Base-by-base conservation (phyloP, 805 yeast species). In the Starmerella davenportii region DNA sequence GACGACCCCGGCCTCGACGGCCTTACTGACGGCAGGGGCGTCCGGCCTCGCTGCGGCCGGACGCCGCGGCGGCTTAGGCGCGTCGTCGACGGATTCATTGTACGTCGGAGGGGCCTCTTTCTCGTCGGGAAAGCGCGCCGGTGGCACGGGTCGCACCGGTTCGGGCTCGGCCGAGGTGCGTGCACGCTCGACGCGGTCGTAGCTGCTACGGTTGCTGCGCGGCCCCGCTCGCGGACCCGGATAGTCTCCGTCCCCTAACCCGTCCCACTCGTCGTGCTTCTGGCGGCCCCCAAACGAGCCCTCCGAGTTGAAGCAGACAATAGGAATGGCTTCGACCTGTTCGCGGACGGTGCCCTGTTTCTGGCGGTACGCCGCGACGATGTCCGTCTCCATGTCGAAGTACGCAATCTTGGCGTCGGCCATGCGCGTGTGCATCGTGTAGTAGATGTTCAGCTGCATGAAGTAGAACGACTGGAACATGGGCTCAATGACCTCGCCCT, bases 401-500 rank as follows among this genome's bases (percentile, higher is more conserved):
- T 90, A 90, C 14, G 95, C 95, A 48, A 90, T 90, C 63, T 90
- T 84, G 79, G 87, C 75, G 55, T 81, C 93, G 61, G 87, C 94
- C 81, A 87, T 80, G 51, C 79, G 72, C 54, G 70, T 77, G 64
- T 80, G 85, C 45, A 90, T 65, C 1, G 95, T 84, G 68, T 90
- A 90, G 60, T 85, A 90, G 41, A 90, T 82, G 64, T 90, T 90
- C 65, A 90, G 70, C 64, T 90, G 98, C 96, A 90, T 90, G 67
- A 74, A 90, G 62, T 90, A 90, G 59, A 90, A 76, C 39, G 92
- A 77, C 51, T 87, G 90, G 62, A 90, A 90, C 51, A 90, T 65
- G 16, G 98, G 98, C 54, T 75, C 77, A 55, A 90, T 85, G 56
- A 90, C 82, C 52, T 84, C 90, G 4, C 84, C 79, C 59, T 90